phyloP scores from a whole-genome alignment of 2,329 filamentous ascomycete genomes.

The Paraphoma sp. region DNA sequence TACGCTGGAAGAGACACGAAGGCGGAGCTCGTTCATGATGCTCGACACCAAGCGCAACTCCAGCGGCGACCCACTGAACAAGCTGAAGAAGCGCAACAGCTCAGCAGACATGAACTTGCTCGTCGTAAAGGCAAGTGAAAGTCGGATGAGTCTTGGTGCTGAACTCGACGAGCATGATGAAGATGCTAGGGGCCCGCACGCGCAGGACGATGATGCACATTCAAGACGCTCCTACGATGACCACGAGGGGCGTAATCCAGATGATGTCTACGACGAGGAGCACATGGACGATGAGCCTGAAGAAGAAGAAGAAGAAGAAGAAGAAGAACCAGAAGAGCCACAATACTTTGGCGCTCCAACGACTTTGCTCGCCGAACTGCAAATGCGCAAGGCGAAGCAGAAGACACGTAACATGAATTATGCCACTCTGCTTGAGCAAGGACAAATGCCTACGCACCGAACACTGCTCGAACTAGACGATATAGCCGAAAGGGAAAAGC shows the following conservation, averaged over 20 bases:
- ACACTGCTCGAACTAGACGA: slow-evolving; percentile 91
- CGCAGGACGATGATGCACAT: slow-evolving; percentile 20
- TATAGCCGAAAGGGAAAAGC: slow-evolving; percentile 83
- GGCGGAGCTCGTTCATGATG: slow-evolving; percentile 46
- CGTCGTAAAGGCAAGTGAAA: slow-evolving; percentile 40
- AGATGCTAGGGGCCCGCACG: slow-evolving; percentile 38
- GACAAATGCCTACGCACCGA: slow-evolving; percentile 71
- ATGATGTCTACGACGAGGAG: slow-evolving; percentile 51
- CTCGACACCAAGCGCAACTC: slow-evolving; percentile 47
- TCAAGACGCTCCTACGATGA: slow-evolving; percentile 22
- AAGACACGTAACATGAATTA: slow-evolving; percentile 78
- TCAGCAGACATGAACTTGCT: slow-evolving; percentile 46
- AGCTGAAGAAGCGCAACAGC: slow-evolving; percentile 51
- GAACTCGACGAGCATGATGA: slow-evolving; percentile 39
- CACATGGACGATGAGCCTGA: slow-evolving; percentile 51
- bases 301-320: slow-evolving; percentile 51
- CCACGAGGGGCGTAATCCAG: slow-evolving; percentile 21
- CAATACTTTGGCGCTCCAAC: slow-evolving; percentile 77
- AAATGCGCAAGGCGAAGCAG: slow-evolving; percentile 87
- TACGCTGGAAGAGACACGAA: slow-evolving; percentile 38
- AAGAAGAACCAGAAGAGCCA: slow-evolving; percentile 48
- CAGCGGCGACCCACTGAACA: slow-evolving; percentile 46
- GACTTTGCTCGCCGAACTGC: slow-evolving; percentile 89
- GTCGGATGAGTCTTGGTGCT: slow-evolving; percentile 45
- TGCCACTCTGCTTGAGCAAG: slow-evolving; percentile 69